Conservation (phyloP, 345 rosid genomes). For the Angophora floribunda region DNA sequence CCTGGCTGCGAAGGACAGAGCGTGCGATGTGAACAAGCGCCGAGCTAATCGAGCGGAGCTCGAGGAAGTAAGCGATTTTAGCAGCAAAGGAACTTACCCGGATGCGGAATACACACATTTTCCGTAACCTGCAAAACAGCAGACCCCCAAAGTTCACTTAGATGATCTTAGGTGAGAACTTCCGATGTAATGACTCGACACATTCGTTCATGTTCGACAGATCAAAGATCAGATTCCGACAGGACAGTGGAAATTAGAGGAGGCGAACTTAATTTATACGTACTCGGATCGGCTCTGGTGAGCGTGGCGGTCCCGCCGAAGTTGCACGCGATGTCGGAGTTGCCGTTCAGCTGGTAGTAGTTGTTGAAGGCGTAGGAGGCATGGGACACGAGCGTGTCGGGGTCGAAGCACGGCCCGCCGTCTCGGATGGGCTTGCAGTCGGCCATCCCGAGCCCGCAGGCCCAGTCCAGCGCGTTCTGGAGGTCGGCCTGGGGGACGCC, state of each 20-base stretch:
- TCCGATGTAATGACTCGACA: neutral
- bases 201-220: neutral
- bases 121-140: slow-evolving; percentile 30
- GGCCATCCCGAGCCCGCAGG: slow-evolving; percentile 81
- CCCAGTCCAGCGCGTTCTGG: slow-evolving; percentile 93
- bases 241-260: neutral
- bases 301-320: slow-evolving; percentile 73
- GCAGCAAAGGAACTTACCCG: slow-evolving; percentile 16
- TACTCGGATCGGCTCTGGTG: slow-evolving; percentile 68
- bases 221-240: neutral
- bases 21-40: neutral
- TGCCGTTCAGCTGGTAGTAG: slow-evolving; percentile 73
- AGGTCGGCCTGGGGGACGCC: slow-evolving; percentile 66
- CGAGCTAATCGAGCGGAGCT: neutral
- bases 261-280: neutral
- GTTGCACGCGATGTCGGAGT: slow-evolving; percentile 76
- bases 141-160: neutral
- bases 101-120: slow-evolving; percentile 33
- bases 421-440: slow-evolving; percentile 60
- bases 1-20: neutral
- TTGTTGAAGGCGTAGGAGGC: slow-evolving; percentile 88
- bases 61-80: neutral
- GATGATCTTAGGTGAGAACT: neutral
- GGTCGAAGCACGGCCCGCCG: slow-evolving; percentile 68
- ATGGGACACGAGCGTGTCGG: slow-evolving; percentile 64